Percentiles rank a stretch among this genome's conserved stretches.
Evolutionary conservation across 1,284 basidiomycete species (phyloP).

Genomic region (Fomes fomentarius): DNA sequence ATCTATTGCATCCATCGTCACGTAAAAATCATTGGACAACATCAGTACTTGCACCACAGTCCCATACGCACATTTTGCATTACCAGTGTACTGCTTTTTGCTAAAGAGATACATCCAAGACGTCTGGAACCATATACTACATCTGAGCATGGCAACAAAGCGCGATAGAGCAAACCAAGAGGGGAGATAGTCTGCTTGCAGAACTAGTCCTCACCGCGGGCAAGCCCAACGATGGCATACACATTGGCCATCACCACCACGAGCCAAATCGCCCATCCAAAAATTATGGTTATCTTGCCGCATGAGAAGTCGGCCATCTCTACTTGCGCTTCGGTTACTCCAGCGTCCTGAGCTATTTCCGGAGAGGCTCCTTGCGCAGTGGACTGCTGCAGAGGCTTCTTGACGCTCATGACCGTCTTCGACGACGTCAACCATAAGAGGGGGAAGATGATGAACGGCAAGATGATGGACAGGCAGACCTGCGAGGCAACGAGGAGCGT

Average conservation of each 20-base stretch:
- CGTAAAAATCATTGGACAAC: too few relatives aligned
- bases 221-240: slow-evolving; percentile 61
- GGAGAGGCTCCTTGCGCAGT: slow-evolving; percentile 2
- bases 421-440: slow-evolving; percentile 78
- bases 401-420: slow-evolving; percentile 70
- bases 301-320: slow-evolving; percentile 65
- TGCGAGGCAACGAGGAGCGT: slow-evolving; percentile 87
- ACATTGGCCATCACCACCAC: slow-evolving; percentile 71
- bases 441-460: slow-evolving; percentile 88
- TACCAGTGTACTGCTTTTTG: too few relatives aligned
- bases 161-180: neutral
- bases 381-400: slow-evolving; percentile 26
- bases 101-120: too few relatives aligned
- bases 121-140: too few relatives aligned
- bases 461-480: slow-evolving; percentile 84
- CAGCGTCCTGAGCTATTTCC: neutral
- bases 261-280: slow-evolving; percentile 68
- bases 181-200: too few relatives aligned
- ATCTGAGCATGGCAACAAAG: too few relatives aligned
- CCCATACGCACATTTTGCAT: too few relatives aligned
- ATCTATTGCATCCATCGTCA: too few relatives aligned
- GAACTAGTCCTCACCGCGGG: slow-evolving; percentile 38
- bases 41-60: too few relatives aligned
- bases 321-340: slow-evolving; percentile 22
- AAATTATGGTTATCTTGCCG: slow-evolving; percentile 50